Conservation (phyloP, 2,329 filamentous ascomycete species). For the Colletotrichum zoysiae region DNA sequence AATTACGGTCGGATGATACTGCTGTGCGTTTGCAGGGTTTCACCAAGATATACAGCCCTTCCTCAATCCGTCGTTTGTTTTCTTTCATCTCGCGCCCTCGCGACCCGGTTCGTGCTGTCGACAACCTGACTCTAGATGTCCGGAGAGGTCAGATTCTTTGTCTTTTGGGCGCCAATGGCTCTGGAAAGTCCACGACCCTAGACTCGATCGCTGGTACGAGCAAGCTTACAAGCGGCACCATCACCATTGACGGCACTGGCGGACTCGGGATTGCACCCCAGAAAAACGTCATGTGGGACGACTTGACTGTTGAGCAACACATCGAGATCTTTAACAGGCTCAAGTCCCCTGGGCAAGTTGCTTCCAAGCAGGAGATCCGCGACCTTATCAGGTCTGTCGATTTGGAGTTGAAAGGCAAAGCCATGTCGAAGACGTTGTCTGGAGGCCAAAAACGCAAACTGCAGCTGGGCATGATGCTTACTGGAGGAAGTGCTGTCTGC, state of each 20-base stretch:
- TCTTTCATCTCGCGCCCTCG: slow-evolving; percentile 60
- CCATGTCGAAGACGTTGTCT: slow-evolving; percentile 81
- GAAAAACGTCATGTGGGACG: slow-evolving; percentile 94
- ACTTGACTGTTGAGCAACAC: slow-evolving; percentile 88
- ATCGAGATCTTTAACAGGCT: slow-evolving; percentile 85
- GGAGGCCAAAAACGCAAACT: slow-evolving; percentile 94
- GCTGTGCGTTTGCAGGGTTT: slow-evolving; percentile 80
- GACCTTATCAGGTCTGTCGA: slow-evolving; percentile 79
- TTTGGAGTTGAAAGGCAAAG: slow-evolving; percentile 78
- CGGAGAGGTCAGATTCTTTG: slow-evolving; percentile 86
- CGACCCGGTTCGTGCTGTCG: slow-evolving; percentile 83
- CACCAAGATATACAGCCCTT: slow-evolving; percentile 82
- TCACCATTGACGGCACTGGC: slow-evolving; percentile 81
- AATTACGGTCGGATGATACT: slow-evolving; percentile 49
- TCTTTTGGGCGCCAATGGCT: slow-evolving; percentile 89
- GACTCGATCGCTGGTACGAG: slow-evolving; percentile 89
- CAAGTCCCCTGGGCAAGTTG: slow-evolving; percentile 72
- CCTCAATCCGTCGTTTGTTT: slow-evolving; percentile 68
- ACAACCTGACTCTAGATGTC: slow-evolving; percentile 78
- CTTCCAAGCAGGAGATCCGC: slow-evolving; percentile 69
- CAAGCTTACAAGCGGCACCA: slow-evolving; percentile 79
- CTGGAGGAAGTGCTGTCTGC: slow-evolving; percentile 87
- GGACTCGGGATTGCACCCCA: slow-evolving; percentile 91
- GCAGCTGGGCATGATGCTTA: slow-evolving; percentile 95
- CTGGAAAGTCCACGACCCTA: slow-evolving; percentile 89